Evolutionary conservation across 257 asterid species (phyloP), one percentile per base, ranked within the genome.

Genomic region (Salvia miltiorrhiza): DNA sequence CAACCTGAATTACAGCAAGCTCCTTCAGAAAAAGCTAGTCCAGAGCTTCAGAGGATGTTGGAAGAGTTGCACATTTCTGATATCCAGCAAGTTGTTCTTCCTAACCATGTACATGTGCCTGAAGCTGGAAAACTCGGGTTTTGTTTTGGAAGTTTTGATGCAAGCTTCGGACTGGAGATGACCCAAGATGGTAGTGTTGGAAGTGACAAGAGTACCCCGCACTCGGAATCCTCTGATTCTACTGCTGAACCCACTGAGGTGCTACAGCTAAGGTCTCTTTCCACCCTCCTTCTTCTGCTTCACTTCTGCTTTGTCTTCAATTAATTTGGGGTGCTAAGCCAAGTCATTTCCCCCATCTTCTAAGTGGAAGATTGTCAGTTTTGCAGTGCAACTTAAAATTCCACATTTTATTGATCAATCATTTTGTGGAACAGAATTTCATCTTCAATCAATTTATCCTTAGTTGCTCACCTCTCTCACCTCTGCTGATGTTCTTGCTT

Each of bases 81-180:
- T 43, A 79, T 77, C 47, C 83, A 83, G 48, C 89, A 86, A 75
- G 98, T 92, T 66, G 78, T 88, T 73, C 81, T 92, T 28, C 98
- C 98, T 14, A 78, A 74, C 71, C 97, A 92, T 71, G 84, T 90
- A 32, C 96, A 92, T 70, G 93, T 88, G 20, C 95, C 96, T 56
- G 93, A 86, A 69, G 84, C 80, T 76, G 92, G 82, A 62, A 90
- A 90, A 69, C 93, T 92, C 65, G 95, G 96, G 65, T 92, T 92
- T 66, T 78, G 88, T 77, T 92, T 92, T 77, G 98, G 98, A 81
- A 92, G 97, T 77, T 92, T 92, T 73, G 96, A 86, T 73, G 77
- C 88, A 59, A 75, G 81, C 79, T 84, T 86, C 80, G 92, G 76
- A 2, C 70, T 86, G 76, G 84, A 79, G 43, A 50, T 84, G 72